Percentiles rank a stretch among this genome's conserved stretches.
Conservation (phyloP, 164 flowering plant genomes). For the Amborella trichopoda region DNA sequence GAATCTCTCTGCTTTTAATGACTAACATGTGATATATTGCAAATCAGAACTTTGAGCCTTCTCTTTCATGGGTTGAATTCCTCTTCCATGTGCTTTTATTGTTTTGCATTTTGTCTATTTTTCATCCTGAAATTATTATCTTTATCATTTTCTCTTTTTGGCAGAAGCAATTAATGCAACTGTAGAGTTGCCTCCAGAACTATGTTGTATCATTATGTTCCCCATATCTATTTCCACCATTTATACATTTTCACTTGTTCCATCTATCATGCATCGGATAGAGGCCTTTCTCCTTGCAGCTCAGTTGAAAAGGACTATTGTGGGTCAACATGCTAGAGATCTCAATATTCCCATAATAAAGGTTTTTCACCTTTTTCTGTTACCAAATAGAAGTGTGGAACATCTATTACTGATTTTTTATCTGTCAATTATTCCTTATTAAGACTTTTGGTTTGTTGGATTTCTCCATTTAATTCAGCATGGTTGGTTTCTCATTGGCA, state of each 20-base stretch:
- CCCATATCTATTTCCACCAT: conserved; percentile 46
- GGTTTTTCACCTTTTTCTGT: conserved; percentile 25
- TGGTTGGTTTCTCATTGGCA: no score
- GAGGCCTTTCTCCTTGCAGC: conserved; percentile 57
- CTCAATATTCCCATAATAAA: conserved; percentile 38
- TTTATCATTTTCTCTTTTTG: conserved; percentile 5
- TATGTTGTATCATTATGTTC: conserved; percentile 55
- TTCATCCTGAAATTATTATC: background rate
- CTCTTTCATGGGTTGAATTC: no score
- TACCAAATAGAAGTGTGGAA: no score
- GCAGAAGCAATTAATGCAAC: conserved; percentile 29
- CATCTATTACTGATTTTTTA: no score
- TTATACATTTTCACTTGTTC: conserved; percentile 57
- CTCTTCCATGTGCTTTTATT: no score
- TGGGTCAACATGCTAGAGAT: conserved; percentile 33
- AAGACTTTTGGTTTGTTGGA: no score
- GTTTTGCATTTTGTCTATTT: no score
- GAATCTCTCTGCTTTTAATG: no score
- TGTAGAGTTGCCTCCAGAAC: conserved; percentile 83
- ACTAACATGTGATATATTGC: no score
- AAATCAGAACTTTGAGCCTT: no score
- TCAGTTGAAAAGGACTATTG: conserved; percentile 37
- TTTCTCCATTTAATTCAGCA: no score
- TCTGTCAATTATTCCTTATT: no score
- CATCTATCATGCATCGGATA: conserved; percentile 71